Base-by-base conservation (phyloP, 148 eudicot species). In the Chenopodium berlandieri region DNA sequence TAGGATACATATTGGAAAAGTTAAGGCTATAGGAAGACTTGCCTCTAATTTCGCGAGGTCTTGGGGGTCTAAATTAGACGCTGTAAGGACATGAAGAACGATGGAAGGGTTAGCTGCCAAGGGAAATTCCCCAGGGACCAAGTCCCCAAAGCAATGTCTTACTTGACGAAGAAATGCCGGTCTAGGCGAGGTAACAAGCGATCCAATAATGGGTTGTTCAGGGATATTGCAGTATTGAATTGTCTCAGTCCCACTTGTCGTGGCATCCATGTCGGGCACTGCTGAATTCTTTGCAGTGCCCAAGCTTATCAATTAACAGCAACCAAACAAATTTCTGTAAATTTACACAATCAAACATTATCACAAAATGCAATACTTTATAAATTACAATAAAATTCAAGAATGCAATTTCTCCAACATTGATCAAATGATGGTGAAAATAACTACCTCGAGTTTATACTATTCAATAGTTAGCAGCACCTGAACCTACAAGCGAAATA, bases 11-110 rank as follows among this genome's bases (percentile, higher is more conserved):
- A 30, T 7, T 7, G 9, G 9, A 73, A 76, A 27, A 20, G 17
- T 13, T 32, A 64, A 76, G 71, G 73, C 32, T 69, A 78, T 23
- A 65, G 72, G 75, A 52, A 40, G 60, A 85, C 98, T 92, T 92
- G 93, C 99, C 99, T 95, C 99, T 79, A 95, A 86, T 56, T 89
- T 90, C 0, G 97, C 99, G 25, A 93, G 97, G 85, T 95, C 99
- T 78, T 91, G 93, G 20, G 99, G 94, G 66, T 93, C 97, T 64
- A 95, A 80, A 75, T 88, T 89, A 85, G 94, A 91, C 0, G 87
- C 86, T 2, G 97, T 90, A 58, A 95, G 97, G 75, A 95, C 90
- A 84, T 95, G 97, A 83, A 93, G 91, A 73, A 95, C 94, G 23
- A 93, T 87, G 4, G 94, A 92, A 19, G 98, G 98, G 62, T 88